Conservation (phyloP, 2,329 filamentous ascomycete genomes). For the Colletotrichum sidae region DNA sequence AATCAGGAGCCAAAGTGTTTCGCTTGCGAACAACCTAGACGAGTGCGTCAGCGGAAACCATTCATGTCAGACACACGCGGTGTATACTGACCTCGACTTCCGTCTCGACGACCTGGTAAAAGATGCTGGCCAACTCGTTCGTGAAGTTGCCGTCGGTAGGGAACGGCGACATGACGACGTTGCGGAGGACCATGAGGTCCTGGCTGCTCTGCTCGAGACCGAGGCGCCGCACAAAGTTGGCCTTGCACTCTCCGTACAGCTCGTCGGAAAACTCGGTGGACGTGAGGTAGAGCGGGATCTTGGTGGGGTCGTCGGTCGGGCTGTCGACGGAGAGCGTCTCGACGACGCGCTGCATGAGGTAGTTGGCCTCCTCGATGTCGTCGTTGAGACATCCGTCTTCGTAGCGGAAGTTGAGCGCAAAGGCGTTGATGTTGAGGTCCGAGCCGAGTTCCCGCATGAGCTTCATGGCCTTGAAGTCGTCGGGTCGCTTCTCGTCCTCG, state of each 20-base stretch:
- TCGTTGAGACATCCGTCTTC: constrained; percentile 52
- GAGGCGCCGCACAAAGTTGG: constrained; percentile 55
- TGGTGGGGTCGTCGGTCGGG: constrained; percentile 51
- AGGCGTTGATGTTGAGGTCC: constrained; percentile 60
- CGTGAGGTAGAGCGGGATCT: constrained; percentile 57
- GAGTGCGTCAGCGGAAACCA: background rate
- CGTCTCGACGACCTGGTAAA: constrained; percentile 45
- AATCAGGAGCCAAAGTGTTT: constrained; percentile 48
- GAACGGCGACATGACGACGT: constrained; percentile 61
- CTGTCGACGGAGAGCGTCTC: constrained; percentile 55
- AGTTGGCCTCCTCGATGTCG: constrained; percentile 60
- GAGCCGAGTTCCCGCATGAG: constrained; percentile 56
- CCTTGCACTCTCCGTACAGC: constrained; percentile 54
- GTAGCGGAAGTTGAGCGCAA: constrained; percentile 56
- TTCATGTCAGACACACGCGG: background rate
- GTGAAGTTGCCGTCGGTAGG: constrained; percentile 54
- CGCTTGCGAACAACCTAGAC: constrained; percentile 46
- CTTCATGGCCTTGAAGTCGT: constrained; percentile 48
- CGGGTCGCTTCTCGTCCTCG: constrained; percentile 42
- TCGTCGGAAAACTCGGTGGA: constrained; percentile 55
- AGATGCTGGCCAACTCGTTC: constrained; percentile 47
- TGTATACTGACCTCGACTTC: constrained; percentile 38
- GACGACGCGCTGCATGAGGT: constrained; percentile 58
- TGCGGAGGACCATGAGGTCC: constrained; percentile 57
- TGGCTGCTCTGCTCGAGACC: constrained; percentile 46